phyloP scores from a whole-genome alignment of 148 eudicot genomes.

The Tetragonia tetragonoides region DNA sequence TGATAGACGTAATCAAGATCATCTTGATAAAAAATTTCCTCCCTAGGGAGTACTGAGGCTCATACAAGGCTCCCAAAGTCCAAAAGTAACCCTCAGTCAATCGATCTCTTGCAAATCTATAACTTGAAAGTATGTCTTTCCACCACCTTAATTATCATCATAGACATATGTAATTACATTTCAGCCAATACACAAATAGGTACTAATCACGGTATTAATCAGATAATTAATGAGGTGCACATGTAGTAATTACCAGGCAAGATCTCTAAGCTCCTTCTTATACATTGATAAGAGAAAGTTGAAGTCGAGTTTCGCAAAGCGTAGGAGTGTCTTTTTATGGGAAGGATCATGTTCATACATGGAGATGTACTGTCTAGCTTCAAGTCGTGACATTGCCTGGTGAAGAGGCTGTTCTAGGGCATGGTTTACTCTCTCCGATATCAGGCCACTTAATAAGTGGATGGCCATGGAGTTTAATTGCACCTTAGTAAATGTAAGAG shows the following conservation, averaged over 20 bases:
- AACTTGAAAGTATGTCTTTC: conserved; percentile 27
- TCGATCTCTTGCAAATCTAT: conserved; percentile 34
- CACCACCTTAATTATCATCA: conserved; percentile 36
- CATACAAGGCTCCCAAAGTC: conserved; percentile 26
- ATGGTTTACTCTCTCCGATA: conserved; percentile 11
- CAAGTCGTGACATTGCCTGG: conserved; percentile 26
- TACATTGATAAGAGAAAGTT: conserved; percentile 33
- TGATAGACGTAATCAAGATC: conserved; percentile 12
- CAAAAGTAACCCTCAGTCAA: conserved; percentile 36
- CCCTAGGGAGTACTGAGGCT: conserved; percentile 31
- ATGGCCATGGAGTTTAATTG: conserved; percentile 10
- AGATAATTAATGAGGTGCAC: too few species aligned
- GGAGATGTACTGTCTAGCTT: conserved; percentile 27
- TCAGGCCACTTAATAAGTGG: not conserved
- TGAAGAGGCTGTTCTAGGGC: conserved; percentile 28
- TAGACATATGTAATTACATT: too few species aligned
- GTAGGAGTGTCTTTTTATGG: conserved; percentile 19
- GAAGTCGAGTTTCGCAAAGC: conserved; percentile 36
- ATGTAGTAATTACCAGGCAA: conserved; percentile 30
- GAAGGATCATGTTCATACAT: conserved; percentile 25
- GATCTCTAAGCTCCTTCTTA: conserved; percentile 24
- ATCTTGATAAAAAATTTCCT: conserved; percentile 23
- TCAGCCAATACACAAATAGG: too few species aligned
- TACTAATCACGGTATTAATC: too few species aligned
- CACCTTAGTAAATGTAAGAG: conserved; percentile 26